Percentiles rank a stretch among this genome's conserved stretches.
phyloP scores from a whole-genome alignment of 441 rosid genomes.

The Gossypium trilobum region DNA sequence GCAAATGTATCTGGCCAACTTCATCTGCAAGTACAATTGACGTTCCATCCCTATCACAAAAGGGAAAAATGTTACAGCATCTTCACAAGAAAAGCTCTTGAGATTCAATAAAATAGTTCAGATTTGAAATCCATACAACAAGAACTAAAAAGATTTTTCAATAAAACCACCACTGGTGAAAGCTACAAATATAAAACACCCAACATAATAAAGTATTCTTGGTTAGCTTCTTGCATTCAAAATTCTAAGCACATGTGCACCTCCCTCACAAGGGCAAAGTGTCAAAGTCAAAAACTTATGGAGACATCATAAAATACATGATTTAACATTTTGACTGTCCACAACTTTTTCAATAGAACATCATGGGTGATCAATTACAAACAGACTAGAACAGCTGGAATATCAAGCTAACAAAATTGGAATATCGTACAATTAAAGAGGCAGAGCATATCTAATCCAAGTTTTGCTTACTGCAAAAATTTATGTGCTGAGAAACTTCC shows the following conservation, averaged over 20 bases:
- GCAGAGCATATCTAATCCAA: neutral
- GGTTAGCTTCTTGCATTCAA: neutral
- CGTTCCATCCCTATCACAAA: constrained; percentile 57
- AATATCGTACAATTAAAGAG: neutral
- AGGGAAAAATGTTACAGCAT: constrained; percentile 1
- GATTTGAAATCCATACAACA: neutral
- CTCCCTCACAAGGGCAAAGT: neutral
- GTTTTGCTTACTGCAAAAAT: neutral
- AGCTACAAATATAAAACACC: neutral
- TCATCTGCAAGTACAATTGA: constrained; percentile 80
- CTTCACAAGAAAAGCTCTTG: neutral
- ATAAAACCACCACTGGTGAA: neutral
- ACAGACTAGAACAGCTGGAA: neutral
- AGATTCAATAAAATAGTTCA: neutral
- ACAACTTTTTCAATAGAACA: neutral
- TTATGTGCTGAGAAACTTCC: neutral
- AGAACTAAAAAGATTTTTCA: neutral
- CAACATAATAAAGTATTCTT: neutral
- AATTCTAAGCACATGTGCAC: neutral
- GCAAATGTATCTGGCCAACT: constrained; percentile 72
- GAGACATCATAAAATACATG: neutral
- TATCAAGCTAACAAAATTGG: neutral
- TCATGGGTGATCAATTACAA: neutral
- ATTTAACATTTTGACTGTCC: neutral
- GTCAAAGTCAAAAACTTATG: neutral